These are phyloP conservation scores for Ophiocordyceps unilateralis DNA, from an alignment of 2,329 filamentous ascomycete species.

Conservation along the genomic window DNA sequence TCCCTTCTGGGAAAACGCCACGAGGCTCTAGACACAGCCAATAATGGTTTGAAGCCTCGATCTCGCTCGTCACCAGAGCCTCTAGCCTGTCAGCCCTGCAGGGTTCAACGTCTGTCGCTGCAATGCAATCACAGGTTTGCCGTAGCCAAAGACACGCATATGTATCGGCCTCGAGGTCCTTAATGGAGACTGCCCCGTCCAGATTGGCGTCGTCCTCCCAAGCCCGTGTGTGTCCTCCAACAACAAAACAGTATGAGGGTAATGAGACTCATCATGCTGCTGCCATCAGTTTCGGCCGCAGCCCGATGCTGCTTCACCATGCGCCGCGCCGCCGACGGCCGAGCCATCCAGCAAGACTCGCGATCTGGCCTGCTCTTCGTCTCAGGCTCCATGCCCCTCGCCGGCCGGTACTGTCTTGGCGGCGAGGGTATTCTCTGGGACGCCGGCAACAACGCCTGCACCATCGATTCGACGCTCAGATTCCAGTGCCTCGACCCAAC, in stretches of 20 bases:
- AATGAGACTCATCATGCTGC: constrained; percentile 3
- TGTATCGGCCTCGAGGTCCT: too few species aligned
- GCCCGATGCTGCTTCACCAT: constrained; percentile 13
- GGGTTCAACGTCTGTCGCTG: background rate
- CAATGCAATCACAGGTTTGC: background rate
- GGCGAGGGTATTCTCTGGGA: constrained; percentile 11
- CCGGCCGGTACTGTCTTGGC: constrained; percentile 16
- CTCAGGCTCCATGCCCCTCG: constrained; percentile 5
- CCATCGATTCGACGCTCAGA: constrained; percentile 8
- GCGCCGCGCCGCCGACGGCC: constrained; percentile 8
- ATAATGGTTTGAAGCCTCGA: constrained; percentile 1
- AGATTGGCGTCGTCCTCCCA: too few species aligned
- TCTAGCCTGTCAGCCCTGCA: background rate
- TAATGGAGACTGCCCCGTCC: background rate
- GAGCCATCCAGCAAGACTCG: constrained; percentile 10
- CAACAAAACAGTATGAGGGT: background rate
- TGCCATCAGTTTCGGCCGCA: constrained; percentile 6
- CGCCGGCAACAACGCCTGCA: constrained; percentile 14
- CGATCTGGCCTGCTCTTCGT: constrained; percentile 11
- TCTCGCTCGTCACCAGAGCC: constrained; percentile 1
- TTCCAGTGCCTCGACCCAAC: constrained; percentile 16
- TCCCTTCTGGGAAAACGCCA: constrained; percentile 1
- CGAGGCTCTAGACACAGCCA: background rate
- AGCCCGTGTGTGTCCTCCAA: constrained; percentile 3
- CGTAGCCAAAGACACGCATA: too few species aligned